A percentile compares a stretch with the other conserved stretches of the same genome.
phyloP scores from a whole-genome alignment of 345 rosid genomes.

The Sonneratia alba region DNA sequence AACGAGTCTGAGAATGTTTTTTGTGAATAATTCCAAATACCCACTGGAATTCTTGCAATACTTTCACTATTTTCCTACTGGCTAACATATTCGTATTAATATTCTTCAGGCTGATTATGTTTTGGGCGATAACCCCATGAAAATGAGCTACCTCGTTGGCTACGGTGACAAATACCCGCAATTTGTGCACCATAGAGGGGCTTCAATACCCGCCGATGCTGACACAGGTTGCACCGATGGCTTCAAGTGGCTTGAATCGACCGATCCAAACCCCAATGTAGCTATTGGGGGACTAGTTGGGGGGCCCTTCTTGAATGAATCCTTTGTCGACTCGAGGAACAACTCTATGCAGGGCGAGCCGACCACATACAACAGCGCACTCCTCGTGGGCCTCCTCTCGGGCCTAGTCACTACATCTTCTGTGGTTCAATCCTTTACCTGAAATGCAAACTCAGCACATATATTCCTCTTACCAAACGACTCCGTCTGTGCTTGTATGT shows the following conservation, averaged over 20 bases:
- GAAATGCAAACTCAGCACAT: not conserved
- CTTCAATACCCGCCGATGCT: conserved; percentile 79
- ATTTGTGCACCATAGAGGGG: conserved; percentile 90
- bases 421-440: conserved; percentile 46
- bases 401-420: conserved; percentile 91
- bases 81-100: not conserved
- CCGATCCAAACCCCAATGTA: conserved; percentile 67
- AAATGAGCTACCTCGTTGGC: conserved; percentile 79
- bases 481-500: conserved; percentile 7
- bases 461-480: conserved; percentile 9
- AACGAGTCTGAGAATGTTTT: not conserved
- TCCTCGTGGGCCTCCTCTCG: conserved; percentile 80
- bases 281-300: conserved; percentile 91
- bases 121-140: conserved; percentile 67
- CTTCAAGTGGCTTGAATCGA: conserved; percentile 57
- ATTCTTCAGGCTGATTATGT: conserved; percentile 84
- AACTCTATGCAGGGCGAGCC: conserved; percentile 85
- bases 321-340: conserved; percentile 58
- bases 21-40: not conserved
- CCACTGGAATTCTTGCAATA: not conserved
- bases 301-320: conserved; percentile 84
- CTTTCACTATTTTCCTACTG: not conserved
- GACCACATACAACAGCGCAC: conserved; percentile 78
- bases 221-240: conserved; percentile 67
- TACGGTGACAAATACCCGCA: conserved; percentile 79